Base-by-base conservation (phyloP, 495 filamentous ascomycete species). In the Clavariopsis aquatica region DNA sequence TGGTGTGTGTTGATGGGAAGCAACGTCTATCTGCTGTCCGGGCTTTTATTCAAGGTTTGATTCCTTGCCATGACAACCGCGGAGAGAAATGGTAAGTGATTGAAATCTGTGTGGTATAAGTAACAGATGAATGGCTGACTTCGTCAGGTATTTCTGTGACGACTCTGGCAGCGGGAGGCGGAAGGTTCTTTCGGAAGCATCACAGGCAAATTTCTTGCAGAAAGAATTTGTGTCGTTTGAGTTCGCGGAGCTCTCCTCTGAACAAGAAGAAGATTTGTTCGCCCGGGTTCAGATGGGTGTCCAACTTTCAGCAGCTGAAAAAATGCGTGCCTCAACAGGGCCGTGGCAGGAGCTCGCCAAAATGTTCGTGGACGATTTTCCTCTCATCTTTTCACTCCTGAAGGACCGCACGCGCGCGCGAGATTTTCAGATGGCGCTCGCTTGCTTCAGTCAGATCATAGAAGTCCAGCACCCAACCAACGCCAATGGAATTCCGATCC, bases 211-310 rank as follows among this genome's bases (percentile, higher is more conserved):
- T 17, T 82, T 82, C 59, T 43, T 72, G 1, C 47, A 60, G 8
- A 71, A 71, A 31, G 72, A 72, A 2, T 72, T 82, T 22, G 67
- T 79, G n/a, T 75, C 75, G 26, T 78, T 75, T 24, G 78, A 81
- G 47, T 81, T 75, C 62, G 38, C 70, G 0, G 69, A 74, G 12
- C 70, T 82, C 15, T 71, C 68, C 2, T 53, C 53, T 26, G 66
- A 73, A n/a, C 77, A 79, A 38, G 80, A 82, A 55, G 80, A 82
- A 52, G 80, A 80, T 7, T 71, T 82, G 49, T 82, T 82, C 62
- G 75, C 76, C 3, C 64, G 80, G 1, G 80, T 82, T 0, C 80
- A 82, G 56, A 69, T 76, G 41, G 80, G 80, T 7, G 66, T 82
- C 5, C 72, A 74, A 38, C 73, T 82, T 20, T 78, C 73, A 0